These are phyloP conservation scores for Serpula lacrymans DNA, from an alignment of 768 basidiomycete species.

Conservation along the genomic window DNA sequence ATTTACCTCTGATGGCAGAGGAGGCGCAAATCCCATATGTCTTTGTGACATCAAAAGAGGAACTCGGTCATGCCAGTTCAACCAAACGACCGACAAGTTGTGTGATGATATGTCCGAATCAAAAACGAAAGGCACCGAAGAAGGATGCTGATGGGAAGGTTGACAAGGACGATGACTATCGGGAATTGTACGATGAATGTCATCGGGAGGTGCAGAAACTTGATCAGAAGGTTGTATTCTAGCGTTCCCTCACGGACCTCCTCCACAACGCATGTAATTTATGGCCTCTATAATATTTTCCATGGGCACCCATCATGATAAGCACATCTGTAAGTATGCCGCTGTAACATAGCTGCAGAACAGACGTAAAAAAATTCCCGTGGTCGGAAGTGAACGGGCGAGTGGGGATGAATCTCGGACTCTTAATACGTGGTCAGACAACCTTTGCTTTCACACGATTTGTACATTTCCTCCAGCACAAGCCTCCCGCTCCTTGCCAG, in stretches of 20 bases:
- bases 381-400: neutral
- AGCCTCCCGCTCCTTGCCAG: constrained; percentile 28
- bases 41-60: constrained; percentile 90
- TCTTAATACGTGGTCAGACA: neutral
- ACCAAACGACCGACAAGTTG: constrained; percentile 99
- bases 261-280: neutral
- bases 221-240: constrained; percentile 68
- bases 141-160: constrained; percentile 56
- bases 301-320: no score
- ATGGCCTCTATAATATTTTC: neutral
- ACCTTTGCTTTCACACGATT: constrained; percentile 16
- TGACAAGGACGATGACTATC: constrained; percentile 79
- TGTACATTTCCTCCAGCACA: constrained; percentile 14
- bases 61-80: constrained; percentile 90
- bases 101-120: constrained; percentile 87
- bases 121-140: constrained; percentile 66
- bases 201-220: constrained; percentile 81
- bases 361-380: no score
- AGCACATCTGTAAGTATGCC: no score
- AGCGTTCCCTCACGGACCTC: no score
- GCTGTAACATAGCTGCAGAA: no score
- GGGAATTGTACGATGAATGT: constrained; percentile 83
- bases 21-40: constrained; percentile 90
- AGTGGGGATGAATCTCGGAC: neutral
- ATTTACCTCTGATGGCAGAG: constrained; percentile 91